Percentiles rank a stretch among this genome's conserved stretches.
These are phyloP conservation scores for Cenchrus americanus DNA, from an alignment of 176 grass and related monocot species.

Conservation along the genomic window DNA sequence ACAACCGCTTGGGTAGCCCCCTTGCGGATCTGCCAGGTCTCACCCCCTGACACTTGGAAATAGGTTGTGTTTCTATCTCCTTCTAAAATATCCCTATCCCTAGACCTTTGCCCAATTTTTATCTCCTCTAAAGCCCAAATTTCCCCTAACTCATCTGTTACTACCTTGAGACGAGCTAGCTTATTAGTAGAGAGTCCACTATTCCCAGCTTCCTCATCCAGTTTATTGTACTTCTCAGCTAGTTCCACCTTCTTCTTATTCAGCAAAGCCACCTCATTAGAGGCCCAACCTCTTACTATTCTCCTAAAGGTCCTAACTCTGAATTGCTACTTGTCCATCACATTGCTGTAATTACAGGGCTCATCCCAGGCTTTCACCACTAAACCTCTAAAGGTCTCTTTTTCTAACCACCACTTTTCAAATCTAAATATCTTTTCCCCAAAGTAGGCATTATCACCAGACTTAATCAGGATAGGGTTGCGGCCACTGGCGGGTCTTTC, in stretches of 20 bases:
- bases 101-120: too few relatives aligned
- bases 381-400: not conserved
- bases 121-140: not conserved
- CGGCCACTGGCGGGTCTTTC: not conserved
- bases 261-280: not conserved
- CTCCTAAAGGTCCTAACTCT: not conserved
- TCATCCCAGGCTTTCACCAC: not conserved
- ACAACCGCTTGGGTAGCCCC: too few relatives aligned
- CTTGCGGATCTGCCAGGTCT: too few relatives aligned
- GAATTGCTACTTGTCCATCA: not conserved
- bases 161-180: not conserved
- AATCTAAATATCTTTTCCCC: not conserved
- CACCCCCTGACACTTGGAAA: too few relatives aligned
- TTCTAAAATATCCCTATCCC: too few relatives aligned
- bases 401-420: not conserved
- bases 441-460: not conserved
- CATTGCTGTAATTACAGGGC: not conserved
- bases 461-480: not conserved
- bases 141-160: too few relatives aligned
- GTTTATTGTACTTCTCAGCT: not conserved
- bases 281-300: too few relatives aligned
- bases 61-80: too few relatives aligned
- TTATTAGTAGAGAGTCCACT: rapidly evolving
- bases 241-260: not conserved
- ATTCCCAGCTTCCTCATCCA: not conserved